Percentiles rank a stretch among this genome's conserved stretches.
phyloP scores from a whole-genome alignment of 2,329 filamentous ascomycete species.

The Colletotrichum liaoningense region DNA sequence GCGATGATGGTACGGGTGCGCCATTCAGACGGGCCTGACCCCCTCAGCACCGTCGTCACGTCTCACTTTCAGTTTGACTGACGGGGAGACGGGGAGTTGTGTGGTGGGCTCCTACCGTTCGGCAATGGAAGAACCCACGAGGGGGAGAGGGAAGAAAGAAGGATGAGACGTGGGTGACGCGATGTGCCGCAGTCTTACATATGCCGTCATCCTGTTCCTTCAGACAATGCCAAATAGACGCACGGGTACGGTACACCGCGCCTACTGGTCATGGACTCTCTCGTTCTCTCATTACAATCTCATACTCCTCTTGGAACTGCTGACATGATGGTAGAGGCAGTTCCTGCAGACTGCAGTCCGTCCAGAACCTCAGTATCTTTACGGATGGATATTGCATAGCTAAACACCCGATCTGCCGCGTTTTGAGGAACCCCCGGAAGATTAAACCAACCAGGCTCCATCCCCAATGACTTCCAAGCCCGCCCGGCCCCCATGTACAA shows the following conservation, averaged over 20 bases:
- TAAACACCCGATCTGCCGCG: not conserved
- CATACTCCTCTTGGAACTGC: not conserved
- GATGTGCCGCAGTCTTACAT: not conserved
- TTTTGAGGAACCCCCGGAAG: not conserved
- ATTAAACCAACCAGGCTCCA: not conserved
- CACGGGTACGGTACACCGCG: conserved; percentile 3
- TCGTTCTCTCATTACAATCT: not conserved
- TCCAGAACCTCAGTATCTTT: no score
- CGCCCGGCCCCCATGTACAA: no score
- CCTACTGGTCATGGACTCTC: not conserved
- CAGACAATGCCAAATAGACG: not conserved
- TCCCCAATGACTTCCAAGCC: not conserved
- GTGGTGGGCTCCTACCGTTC: not conserved
- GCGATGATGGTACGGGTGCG: conserved; percentile 14
- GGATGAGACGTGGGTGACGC: not conserved
- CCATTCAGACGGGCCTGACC: not conserved
- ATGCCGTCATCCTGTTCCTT: conserved; percentile 4
- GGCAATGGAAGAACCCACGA: not conserved
- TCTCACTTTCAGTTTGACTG: no score
- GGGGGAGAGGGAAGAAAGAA: not conserved
- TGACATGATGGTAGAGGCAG: not conserved
- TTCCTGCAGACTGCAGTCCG: no score
- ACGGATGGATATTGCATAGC: not conserved
- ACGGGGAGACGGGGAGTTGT: not conserved
- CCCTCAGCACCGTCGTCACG: not conserved